Conservation (phyloP, 225 moss, liverwort and hornwort species). For the Marchantia paleacea region DNA sequence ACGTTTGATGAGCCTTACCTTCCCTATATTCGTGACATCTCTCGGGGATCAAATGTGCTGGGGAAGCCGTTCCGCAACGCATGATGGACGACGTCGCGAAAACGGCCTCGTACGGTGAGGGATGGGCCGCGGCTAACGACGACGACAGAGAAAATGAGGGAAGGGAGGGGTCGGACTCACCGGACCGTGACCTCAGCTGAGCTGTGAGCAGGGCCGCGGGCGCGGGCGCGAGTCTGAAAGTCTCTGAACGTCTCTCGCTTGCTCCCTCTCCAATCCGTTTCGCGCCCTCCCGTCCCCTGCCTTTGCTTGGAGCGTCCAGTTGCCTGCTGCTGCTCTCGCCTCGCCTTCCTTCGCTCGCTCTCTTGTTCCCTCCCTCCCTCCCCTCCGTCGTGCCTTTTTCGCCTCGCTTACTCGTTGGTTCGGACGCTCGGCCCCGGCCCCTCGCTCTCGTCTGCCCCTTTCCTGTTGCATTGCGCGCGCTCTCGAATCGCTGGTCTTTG, state of each 20-base stretch:
- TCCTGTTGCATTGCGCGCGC: conserved; percentile 19
- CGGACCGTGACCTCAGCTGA: not conserved
- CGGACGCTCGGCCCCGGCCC: not conserved
- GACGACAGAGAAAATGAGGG: no score
- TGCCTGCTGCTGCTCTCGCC: not conserved
- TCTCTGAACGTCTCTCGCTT: not conserved
- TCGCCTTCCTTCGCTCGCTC: not conserved
- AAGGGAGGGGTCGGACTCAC: not conserved
- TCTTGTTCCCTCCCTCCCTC: not conserved
- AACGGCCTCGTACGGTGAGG: not conserved
- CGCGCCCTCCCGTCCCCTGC: conserved; percentile 23
- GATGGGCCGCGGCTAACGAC: not conserved
- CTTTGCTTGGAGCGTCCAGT: no score
- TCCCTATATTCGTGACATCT: no score
- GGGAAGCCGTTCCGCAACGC: not conserved
- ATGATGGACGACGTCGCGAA: not conserved
- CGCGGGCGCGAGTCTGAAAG: not conserved
- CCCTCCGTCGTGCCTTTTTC: not conserved
- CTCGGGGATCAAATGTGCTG: not conserved
- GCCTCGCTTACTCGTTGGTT: conserved; percentile 1
- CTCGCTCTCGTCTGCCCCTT: not conserved
- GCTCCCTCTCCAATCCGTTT: conserved; percentile 42
- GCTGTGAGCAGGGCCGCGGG: not conserved
- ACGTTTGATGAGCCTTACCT: no score
- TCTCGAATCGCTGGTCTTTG: not conserved